Conservation (phyloP, 306 rosid species). For the Cucurbita ficifolia region DNA sequence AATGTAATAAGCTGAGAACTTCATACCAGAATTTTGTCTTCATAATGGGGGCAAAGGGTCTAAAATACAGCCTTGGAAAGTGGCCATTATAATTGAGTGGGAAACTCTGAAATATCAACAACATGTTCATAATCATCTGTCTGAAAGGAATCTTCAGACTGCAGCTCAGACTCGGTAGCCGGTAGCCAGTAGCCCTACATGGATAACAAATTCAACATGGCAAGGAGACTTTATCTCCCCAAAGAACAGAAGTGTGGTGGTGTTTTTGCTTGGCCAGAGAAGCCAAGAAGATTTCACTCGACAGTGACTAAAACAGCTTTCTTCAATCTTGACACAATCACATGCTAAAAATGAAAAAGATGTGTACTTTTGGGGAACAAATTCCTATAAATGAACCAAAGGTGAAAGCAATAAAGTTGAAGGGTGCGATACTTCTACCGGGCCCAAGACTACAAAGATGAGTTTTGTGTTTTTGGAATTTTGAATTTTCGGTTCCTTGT, state of each 20-base stretch:
- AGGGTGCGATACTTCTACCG: slow-evolving; percentile 1
- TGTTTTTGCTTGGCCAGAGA: slow-evolving; percentile 6
- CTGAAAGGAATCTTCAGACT: slow-evolving; percentile 1
- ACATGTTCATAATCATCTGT: background rate
- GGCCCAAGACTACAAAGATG: background rate
- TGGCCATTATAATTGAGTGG: background rate
- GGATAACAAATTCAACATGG: background rate
- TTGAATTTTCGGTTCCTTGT: background rate
- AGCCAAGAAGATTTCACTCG: slow-evolving; percentile 6
- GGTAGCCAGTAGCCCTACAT: background rate
- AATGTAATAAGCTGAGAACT: background rate
- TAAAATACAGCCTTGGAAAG: background rate
- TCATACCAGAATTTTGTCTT: background rate
- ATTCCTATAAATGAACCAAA: slow-evolving; percentile 1
- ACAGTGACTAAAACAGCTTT: slow-evolving; percentile 4
- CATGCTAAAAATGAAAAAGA: slow-evolving; percentile 6
- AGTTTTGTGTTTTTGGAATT: background rate
- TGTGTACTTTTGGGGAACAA: slow-evolving; percentile 7
- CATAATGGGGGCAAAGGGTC: background rate
- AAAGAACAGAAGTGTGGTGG: slow-evolving; percentile 3
- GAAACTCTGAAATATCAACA: background rate
- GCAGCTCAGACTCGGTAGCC: background rate
- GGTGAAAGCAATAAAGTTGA: background rate
- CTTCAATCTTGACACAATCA: slow-evolving; percentile 1
- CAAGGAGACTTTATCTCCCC: slow-evolving; percentile 2